These are phyloP conservation scores for Candida frijolesensis DNA, from an alignment of 1,139 yeast genomes.

Conservation along the genomic window DNA sequence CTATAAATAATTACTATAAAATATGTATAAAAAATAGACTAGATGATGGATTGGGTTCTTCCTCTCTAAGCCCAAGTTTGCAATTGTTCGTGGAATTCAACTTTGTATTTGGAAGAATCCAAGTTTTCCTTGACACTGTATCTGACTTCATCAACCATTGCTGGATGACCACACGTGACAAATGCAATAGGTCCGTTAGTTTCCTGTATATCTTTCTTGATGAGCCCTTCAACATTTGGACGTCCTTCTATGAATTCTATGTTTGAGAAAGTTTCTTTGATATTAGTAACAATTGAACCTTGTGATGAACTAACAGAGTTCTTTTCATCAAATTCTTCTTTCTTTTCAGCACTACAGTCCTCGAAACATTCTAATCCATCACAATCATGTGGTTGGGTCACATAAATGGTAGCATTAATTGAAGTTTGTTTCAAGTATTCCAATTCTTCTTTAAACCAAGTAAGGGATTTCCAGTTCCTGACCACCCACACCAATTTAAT, in stretches of 20 bases:
- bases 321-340: conserved; percentile 21
- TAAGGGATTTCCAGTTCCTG: conserved; percentile 43
- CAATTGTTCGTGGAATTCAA: conserved; percentile 49
- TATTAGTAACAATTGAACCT: conserved; percentile 9
- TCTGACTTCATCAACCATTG: conserved; percentile 51
- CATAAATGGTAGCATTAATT: conserved; percentile 30
- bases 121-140: conserved; percentile 29
- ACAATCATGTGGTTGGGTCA: conserved; percentile 28
- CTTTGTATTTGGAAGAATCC: conserved; percentile 29
- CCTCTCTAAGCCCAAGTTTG: conserved; percentile 29
- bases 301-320: conserved; percentile 6
- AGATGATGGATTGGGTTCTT: background rate
- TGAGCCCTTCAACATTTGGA: conserved; percentile 28
- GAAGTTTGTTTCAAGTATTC: conserved; percentile 24
- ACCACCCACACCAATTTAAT: conserved; percentile 39
- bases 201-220: conserved; percentile 28
- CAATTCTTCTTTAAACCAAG: conserved; percentile 41
- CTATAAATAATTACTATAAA: conserved; percentile 1
- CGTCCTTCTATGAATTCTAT: conserved; percentile 32
- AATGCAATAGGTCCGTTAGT: conserved; percentile 44
- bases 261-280: conserved; percentile 20
- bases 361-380: conserved; percentile 12
- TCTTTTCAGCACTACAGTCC: conserved; percentile 6
- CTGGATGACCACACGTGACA: conserved; percentile 51
- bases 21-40: background rate